A percentile compares a stretch with the other conserved stretches of the same genome.
Conservation (phyloP, 257 asterid species). For the Solanum sitiens region DNA sequence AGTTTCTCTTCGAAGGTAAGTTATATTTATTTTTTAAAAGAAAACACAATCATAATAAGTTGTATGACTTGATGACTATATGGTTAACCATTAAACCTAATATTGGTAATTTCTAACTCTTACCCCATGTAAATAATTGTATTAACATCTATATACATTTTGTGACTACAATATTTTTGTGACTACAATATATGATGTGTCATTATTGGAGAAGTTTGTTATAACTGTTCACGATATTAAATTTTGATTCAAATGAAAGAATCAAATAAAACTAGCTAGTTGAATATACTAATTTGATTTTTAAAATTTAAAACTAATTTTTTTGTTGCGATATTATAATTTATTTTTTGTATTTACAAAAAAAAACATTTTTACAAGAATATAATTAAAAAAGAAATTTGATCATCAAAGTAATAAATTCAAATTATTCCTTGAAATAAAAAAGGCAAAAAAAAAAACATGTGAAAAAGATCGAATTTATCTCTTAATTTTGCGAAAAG, state of each 20-base stretch:
- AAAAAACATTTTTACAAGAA: no score
- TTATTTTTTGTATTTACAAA: neutral
- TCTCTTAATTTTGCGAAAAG: no score
- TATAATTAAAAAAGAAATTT: no score
- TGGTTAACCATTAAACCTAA: neutral
- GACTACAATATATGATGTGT: no score
- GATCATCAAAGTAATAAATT: neutral
- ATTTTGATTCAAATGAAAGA: neutral
- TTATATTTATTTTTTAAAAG: no score
- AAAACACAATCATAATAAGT: no score
- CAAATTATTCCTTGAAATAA: no score
- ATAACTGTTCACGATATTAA: neutral
- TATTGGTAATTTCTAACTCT: no score
- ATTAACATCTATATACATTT: no score
- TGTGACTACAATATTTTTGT: no score
- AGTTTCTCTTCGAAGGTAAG: neutral
- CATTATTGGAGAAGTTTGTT: conserved; percentile 21
- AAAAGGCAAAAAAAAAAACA: neutral
- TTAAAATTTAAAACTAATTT: no score
- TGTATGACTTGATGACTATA: neutral
- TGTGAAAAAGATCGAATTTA: neutral
- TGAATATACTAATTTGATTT: neutral
- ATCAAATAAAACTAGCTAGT: neutral
- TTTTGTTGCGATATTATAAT: neutral
- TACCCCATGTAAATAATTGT: no score